phyloP scores from a whole-genome alignment of 2,329 filamentous ascomycete species.

The Phyllosticta capitalensis region DNA sequence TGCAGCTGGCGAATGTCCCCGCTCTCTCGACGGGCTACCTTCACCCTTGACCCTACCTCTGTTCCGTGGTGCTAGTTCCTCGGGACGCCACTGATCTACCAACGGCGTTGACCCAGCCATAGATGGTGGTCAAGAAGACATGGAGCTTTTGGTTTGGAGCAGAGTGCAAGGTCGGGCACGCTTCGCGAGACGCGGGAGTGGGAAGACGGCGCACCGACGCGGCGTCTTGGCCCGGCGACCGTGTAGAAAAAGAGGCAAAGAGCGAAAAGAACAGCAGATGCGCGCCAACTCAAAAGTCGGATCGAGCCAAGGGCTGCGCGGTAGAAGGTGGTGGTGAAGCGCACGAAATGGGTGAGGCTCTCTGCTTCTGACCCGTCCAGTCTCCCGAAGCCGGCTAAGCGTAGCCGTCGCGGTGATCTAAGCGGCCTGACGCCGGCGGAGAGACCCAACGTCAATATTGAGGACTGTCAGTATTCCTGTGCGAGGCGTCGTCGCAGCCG shows the following conservation, averaged over 20 bases:
- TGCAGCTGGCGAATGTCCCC: slow-evolving; percentile 25
- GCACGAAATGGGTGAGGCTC: slow-evolving; percentile 10
- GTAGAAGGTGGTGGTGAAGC: slow-evolving; percentile 7
- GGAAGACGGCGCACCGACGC: slow-evolving; percentile 7
- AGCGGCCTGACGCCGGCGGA: slow-evolving; percentile 7
- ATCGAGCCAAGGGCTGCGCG: slow-evolving; percentile 7
- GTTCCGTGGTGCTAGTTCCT: slow-evolving; percentile 27
- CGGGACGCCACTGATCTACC: slow-evolving; percentile 36
- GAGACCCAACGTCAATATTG: background rate
- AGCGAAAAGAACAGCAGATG: too few species aligned
- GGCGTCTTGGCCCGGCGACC: slow-evolving; percentile 7
- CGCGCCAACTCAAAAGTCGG: background rate
- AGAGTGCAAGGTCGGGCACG: slow-evolving; percentile 28
- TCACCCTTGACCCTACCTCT: slow-evolving; percentile 23
- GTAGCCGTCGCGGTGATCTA: slow-evolving; percentile 8
- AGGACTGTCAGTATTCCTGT: background rate
- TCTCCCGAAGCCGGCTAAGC: slow-evolving; percentile 11
- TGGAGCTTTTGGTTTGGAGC: slow-evolving; percentile 26
- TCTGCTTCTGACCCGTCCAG: background rate
- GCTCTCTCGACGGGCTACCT: slow-evolving; percentile 21
- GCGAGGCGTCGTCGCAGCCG: background rate
- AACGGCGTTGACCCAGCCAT: slow-evolving; percentile 35
- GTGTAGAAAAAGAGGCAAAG: background rate
- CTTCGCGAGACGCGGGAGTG: slow-evolving; percentile 12
- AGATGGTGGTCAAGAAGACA: slow-evolving; percentile 29